Percentiles rank a stretch among this genome's conserved stretches.
Evolutionary conservation across 768 basidiomycete genomes (phyloP).

Genomic region (Suillus fuscotomentosus): DNA sequence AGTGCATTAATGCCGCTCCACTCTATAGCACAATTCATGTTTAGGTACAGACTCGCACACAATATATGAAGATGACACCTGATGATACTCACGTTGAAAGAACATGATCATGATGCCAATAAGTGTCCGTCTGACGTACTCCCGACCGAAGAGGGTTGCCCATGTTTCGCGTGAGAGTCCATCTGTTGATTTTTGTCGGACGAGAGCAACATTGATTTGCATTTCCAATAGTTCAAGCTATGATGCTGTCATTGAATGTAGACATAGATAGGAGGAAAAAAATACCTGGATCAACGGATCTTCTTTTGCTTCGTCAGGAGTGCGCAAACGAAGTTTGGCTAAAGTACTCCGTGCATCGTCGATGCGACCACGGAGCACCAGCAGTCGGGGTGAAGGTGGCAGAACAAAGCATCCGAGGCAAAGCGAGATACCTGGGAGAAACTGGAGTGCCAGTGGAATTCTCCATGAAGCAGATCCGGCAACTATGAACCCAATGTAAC

Average conservation of each 20-base stretch:
- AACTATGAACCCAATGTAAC: slow-evolving; percentile 36
- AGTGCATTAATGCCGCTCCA: slow-evolving; percentile 88
- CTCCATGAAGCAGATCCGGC: slow-evolving; percentile 69
- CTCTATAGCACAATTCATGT: slow-evolving; percentile 40
- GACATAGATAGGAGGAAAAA: background rate
- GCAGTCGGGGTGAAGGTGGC: slow-evolving; percentile 48
- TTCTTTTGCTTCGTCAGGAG: slow-evolving; percentile 40
- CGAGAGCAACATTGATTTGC: slow-evolving; percentile 60
- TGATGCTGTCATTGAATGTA: background rate
- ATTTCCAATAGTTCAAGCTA: slow-evolving; percentile 78
- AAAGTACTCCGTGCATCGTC: slow-evolving; percentile 61
- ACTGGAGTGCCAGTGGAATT: slow-evolving; percentile 70
- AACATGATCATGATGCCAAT: slow-evolving; percentile 77
- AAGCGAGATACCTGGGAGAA: slow-evolving; percentile 67
- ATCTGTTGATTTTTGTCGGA: slow-evolving; percentile 34
- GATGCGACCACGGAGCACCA: slow-evolving; percentile 47
- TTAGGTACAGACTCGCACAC: background rate
- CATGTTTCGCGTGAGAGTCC: slow-evolving; percentile 40
- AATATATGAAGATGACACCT: slow-evolving; percentile 19
- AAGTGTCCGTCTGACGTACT: slow-evolving; percentile 59
- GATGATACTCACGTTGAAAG: slow-evolving; percentile 61
- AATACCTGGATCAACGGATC: slow-evolving; percentile 54
- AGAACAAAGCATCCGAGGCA: slow-evolving; percentile 54
- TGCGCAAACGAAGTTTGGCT: slow-evolving; percentile 47
- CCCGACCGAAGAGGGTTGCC: slow-evolving; percentile 52